Base-by-base conservation (phyloP, 106 monocot genomes). In the Allium fistulosum region DNA sequence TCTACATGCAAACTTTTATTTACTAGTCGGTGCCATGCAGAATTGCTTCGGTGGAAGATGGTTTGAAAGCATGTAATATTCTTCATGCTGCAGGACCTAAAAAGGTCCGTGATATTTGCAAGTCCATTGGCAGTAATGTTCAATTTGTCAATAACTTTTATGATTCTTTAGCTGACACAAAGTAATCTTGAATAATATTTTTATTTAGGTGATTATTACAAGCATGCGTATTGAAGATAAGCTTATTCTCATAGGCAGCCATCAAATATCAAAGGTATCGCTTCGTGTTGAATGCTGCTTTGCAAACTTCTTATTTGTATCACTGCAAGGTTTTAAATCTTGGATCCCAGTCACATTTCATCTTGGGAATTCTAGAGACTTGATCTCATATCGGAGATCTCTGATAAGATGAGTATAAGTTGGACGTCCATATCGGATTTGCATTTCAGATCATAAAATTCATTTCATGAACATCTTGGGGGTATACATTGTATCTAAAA, bases 181-280 rank as follows among this genome's bases (percentile, higher is more conserved):
- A 48, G 47, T 65, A 48, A 53, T 67, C 51, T 53, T 26, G 0
- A n/a, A 46, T 67, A 22, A 26, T 27, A 51, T 52, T 13, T 28
- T 67, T 13, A 12, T 87, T 70, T 78, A 99, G 99, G 93, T 93
- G 49, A 83, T 93, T 57, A 87, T 99, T 75, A 99, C 99, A 63
- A 99, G 93, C 77, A 49, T 90, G 69, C 59, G 64, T 16, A 71
- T 90, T 66, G 76, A 83, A 51, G 81, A 80, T 47, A 77, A 83
- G 7, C 77, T 99, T 63, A 69, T 87, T 69, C 85, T 99, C 17
- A 93, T 99, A 74, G 93, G 99, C 9, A 99, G 99, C 58, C 93
- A 99, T 83, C 76, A 80, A 76, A 99, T 83, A 79, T 61, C 26
- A 66, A 85, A 89, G 89, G 89, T 90, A 94, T 11, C 15, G 49